These are phyloP conservation scores for Zymoseptoria ardabiliae DNA, from an alignment of 2,329 filamentous ascomycete genomes.

Conservation along the genomic window DNA sequence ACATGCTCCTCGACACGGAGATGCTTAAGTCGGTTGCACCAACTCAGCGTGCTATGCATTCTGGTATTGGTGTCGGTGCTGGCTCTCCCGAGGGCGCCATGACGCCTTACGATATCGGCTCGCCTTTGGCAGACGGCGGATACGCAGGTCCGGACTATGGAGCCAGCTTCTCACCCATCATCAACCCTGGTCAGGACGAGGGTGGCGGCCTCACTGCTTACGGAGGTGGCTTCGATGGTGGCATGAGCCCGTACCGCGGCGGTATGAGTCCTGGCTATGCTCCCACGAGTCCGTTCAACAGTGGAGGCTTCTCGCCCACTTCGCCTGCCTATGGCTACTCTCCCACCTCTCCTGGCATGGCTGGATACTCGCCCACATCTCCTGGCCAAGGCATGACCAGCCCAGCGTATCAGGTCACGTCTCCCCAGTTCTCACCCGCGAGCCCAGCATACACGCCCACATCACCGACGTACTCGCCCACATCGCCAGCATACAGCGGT, in stretches of 20 bases:
- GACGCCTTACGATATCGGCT: slow-evolving; percentile 80
- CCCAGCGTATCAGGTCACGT: slow-evolving; percentile 45
- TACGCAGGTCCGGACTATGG: slow-evolving; percentile 55
- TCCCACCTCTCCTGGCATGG: slow-evolving; percentile 21
- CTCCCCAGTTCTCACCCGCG: slow-evolving; percentile 46
- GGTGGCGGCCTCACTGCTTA: slow-evolving; percentile 54
- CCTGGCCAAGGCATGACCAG: slow-evolving; percentile 50
- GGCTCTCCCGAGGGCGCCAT: slow-evolving; percentile 66
- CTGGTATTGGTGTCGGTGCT: slow-evolving; percentile 73
- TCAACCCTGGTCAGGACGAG: slow-evolving; percentile 52
- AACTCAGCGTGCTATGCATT: slow-evolving; percentile 41
- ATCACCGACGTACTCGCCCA: slow-evolving; percentile 30
- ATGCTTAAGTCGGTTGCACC: slow-evolving; percentile 96
- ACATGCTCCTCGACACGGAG: slow-evolving; percentile 84
- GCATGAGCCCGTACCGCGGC: slow-evolving; percentile 63
- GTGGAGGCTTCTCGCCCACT: slow-evolving; percentile 62
- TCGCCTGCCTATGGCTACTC: slow-evolving; percentile 49
- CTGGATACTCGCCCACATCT: slow-evolving; percentile 27
- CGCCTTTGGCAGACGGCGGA: slow-evolving; percentile 54
- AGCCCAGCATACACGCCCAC: slow-evolving; percentile 38
- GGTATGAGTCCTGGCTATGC: slow-evolving; percentile 34
- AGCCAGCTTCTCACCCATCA: slow-evolving; percentile 67
- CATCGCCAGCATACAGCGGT: slow-evolving; percentile 29
- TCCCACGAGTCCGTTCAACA: slow-evolving; percentile 33
- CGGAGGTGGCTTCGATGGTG: slow-evolving; percentile 53